Conservation (phyloP, 164 flowering plant genomes). For the Piper longum region DNA sequence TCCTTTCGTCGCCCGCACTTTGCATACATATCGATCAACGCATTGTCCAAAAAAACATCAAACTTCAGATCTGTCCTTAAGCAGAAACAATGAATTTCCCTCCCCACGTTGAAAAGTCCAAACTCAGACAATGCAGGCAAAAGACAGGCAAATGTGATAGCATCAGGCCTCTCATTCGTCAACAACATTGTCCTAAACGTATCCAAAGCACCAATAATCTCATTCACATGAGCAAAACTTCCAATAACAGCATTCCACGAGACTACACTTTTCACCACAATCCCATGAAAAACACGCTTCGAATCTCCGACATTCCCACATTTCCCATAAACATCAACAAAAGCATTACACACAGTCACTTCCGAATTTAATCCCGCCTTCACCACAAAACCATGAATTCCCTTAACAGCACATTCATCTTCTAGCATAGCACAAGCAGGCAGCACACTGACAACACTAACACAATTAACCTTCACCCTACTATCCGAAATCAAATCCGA, state of each 20-base stretch:
- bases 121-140: slow-evolving; percentile 9
- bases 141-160: slow-evolving; percentile 9
- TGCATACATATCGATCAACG: slow-evolving; percentile 14
- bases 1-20: slow-evolving; percentile 7
- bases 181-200: slow-evolving; percentile 9
- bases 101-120: slow-evolving; percentile 5
- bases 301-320: slow-evolving; percentile 31
- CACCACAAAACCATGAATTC: slow-evolving; percentile 35
- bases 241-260: slow-evolving; percentile 12
- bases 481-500: slow-evolving; percentile 5
- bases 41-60: slow-evolving; percentile 9
- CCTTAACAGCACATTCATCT: slow-evolving; percentile 3
- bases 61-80: slow-evolving; percentile 3
- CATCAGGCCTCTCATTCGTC: slow-evolving; percentile 5
- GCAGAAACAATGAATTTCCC: slow-evolving; percentile 11
- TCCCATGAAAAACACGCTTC: slow-evolving; percentile 26
- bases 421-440: slow-evolving; percentile 21
- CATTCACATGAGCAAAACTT: slow-evolving; percentile 1
- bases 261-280: slow-evolving; percentile 13
- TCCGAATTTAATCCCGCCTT: slow-evolving; percentile 38
- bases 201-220: slow-evolving; percentile 3
- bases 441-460: slow-evolving; percentile 40
- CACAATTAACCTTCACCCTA: slow-evolving; percentile 26
- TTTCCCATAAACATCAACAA: slow-evolving; percentile 58
- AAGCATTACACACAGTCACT: slow-evolving; percentile 34